These are phyloP conservation scores for Yamadazyma sp. DNA, from an alignment of 805 yeast genomes.

Conservation along the genomic window DNA sequence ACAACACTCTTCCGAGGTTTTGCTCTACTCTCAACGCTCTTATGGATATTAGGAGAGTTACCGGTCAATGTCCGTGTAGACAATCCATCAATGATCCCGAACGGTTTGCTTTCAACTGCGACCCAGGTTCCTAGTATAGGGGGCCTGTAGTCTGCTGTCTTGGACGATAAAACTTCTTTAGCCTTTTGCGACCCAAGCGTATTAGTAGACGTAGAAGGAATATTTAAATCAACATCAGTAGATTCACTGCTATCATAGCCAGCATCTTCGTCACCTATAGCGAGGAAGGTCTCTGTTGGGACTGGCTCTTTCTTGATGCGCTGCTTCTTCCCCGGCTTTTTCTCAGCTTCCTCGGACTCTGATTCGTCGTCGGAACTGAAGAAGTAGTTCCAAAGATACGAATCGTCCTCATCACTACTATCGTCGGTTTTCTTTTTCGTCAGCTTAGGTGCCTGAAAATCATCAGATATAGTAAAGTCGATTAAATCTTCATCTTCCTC, in stretches of 20 bases:
- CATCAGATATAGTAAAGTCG: constrained; percentile 32
- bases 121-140: constrained; percentile 94
- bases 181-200: constrained; percentile 73
- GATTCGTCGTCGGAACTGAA: constrained; percentile 47
- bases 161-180: constrained; percentile 90
- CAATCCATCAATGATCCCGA: constrained; percentile 92
- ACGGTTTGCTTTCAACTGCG: constrained; percentile 74
- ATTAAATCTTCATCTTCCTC: constrained; percentile 43
- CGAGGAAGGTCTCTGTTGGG: background rate
- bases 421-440: constrained; percentile 6
- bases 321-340: constrained; percentile 20
- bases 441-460: background rate
- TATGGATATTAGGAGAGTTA: constrained; percentile 9
- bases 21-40: constrained; percentile 14
- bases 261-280: constrained; percentile 22
- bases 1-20: constrained; percentile 21
- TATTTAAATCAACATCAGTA: constrained; percentile 86
- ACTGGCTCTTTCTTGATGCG: constrained; percentile 19
- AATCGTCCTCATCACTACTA: constrained; percentile 59
- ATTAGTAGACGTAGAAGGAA: constrained; percentile 66
- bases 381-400: constrained; percentile 73
- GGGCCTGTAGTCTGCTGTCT: constrained; percentile 81
- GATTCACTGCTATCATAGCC: constrained; percentile 74
- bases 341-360: constrained; percentile 15
- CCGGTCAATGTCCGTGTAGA: constrained; percentile 73